Evolutionary conservation across 805 yeast genomes (phyloP), one percentile per base, ranked within the genome.

Genomic region (Kodamaea jinghongensis): DNA sequence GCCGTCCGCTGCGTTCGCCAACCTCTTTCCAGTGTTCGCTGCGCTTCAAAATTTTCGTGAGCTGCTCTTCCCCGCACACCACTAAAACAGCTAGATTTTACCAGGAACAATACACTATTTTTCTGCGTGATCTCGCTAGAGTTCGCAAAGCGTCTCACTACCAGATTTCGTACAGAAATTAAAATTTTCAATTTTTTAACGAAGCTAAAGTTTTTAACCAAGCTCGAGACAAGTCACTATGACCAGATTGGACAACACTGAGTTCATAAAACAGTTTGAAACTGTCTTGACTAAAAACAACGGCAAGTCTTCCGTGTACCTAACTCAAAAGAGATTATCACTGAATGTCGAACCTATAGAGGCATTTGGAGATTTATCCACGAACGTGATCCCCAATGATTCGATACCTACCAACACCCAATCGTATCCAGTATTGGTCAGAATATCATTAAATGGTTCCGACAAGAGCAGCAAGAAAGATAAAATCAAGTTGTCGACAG

Each of bases 401-500:
- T 26, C 38, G 10, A 38, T 36, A 17, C 28, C 35, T 10, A 31
- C 41, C 30, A 64, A 56, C 52, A 50, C 54, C 9, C 54, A 58
- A 28, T 61, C 72, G 33, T 86, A 79, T 51, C 76, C 86, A 5
- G 64, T 89, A 2, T 63, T 89, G 33, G 72, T 89, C 47, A 75
- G 96, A 58, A 76, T 85, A 38, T 66, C 86, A 0, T 72, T 78
- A 60, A 86, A 86, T 23, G 68, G 56, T 5, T 48, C 52, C 17
- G 54, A 54, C 23, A 54, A 43, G 6, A 48, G 44, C 14, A 66
- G 51, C 5, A 74, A 75, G 31, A 76, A 76, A 51, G 62, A 65
- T 42, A 79, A 79, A 50, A 54, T 60, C n/a, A 86, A 86, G 54
- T 58, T 83, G 23, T 78, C 89, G 17, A 89, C 97, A 0, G 76